A percentile compares a stretch with the other conserved stretches of the same genome.
Evolutionary conservation across 2,329 filamentous ascomycete genomes (phyloP).

Genomic region (Drechslerella stenobrocha): DNA sequence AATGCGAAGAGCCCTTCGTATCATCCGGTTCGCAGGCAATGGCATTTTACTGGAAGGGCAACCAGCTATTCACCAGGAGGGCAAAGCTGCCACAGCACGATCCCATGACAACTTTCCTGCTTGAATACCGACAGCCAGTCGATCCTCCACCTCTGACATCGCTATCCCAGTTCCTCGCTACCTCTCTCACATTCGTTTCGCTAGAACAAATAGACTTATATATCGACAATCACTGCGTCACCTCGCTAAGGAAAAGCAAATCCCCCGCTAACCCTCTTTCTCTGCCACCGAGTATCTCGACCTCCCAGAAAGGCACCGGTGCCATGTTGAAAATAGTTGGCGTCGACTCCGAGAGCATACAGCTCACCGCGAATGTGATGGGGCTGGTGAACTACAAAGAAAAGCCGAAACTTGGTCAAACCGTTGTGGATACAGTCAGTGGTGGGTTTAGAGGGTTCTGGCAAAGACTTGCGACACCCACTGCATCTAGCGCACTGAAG

Average conservation of each 20-base stretch:
- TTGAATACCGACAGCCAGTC: conserved; percentile 85
- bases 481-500: conserved; percentile 11
- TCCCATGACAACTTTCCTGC: conserved; percentile 82
- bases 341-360: conserved; percentile 83
- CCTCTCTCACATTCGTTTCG: conserved; percentile 92
- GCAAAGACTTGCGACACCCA: conserved; percentile 35
- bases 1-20: conserved; percentile 96
- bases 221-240: conserved; percentile 81
- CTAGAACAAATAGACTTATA: conserved; percentile 84
- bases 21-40: conserved; percentile 90
- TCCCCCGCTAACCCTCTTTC: conserved; percentile 73
- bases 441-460: conserved; percentile 40
- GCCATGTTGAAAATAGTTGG: conserved; percentile 81
- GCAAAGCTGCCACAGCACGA: conserved; percentile 72
- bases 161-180: conserved; percentile 87
- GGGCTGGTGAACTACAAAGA: conserved; percentile 60
- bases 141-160: conserved; percentile 77
- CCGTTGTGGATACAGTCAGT: conserved; percentile 42
- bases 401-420: conserved; percentile 38
- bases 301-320: conserved; percentile 37
- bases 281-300: conserved; percentile 62
- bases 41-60: conserved; percentile 99
- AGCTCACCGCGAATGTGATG: conserved; percentile 90
- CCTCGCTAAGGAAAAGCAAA: conserved; percentile 79
- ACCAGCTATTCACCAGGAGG: conserved; percentile 82